Percentiles rank a stretch among this genome's conserved stretches.
These are phyloP conservation scores for Plasmodium gonderi DNA, from an alignment of 169 alveolate genomes.

Conservation along the genomic window DNA sequence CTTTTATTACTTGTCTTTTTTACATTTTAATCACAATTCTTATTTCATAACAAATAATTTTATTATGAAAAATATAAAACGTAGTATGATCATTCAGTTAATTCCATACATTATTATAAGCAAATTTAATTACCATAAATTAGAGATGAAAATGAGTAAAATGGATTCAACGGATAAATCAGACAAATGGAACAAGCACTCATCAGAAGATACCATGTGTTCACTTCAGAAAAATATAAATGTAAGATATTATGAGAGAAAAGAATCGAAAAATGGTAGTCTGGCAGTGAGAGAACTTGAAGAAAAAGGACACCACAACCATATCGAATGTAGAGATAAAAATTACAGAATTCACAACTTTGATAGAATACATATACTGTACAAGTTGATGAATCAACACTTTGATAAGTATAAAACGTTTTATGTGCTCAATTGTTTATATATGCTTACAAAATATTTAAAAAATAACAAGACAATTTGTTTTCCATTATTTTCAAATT, in stretches of 20 bases:
- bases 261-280: not conserved
- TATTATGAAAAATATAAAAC: not conserved
- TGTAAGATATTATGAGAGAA: not conserved
- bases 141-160: not conserved
- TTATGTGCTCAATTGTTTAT: constrained; percentile 38
- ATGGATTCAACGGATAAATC: not conserved
- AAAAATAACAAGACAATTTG: constrained; percentile 22
- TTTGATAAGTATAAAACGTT: constrained; percentile 20
- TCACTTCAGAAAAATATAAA: no score
- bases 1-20: constrained; percentile 46
- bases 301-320: not conserved
- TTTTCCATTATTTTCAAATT: constrained; percentile 6
- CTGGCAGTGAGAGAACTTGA: not conserved
- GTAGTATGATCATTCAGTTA: not conserved
- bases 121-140: constrained; percentile 35
- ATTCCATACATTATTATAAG: constrained; percentile 56
- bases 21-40: constrained; percentile 4
- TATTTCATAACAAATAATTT: not conserved
- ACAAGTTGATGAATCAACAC: constrained; percentile 6
- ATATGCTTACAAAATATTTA: constrained; percentile 27
- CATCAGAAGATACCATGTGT: no score
- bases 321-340: no score
- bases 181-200: not conserved
- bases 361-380: constrained; percentile 9
- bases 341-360: not conserved